A percentile compares a stretch with the other conserved stretches of the same genome.
Evolutionary conservation across 179 eudicot genomes (phyloP).

Genomic region (Beta lomatogona): DNA sequence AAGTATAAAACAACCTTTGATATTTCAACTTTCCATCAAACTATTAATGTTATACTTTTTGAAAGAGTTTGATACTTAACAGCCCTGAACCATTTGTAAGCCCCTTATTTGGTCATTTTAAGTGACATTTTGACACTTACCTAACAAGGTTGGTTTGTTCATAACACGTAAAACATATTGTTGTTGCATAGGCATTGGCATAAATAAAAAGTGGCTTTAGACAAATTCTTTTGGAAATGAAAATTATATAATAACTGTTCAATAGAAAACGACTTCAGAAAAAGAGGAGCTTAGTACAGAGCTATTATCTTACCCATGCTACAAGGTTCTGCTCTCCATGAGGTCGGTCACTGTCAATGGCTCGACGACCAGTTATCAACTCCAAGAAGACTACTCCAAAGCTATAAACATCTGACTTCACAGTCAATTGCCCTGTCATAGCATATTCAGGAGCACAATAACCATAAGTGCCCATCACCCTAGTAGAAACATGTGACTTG

Average conservation of each 20-base stretch:
- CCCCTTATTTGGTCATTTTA: too few species aligned
- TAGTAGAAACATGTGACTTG: slow-evolving; percentile 22
- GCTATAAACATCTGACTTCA: slow-evolving; percentile 17
- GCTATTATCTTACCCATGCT: slow-evolving; percentile 18
- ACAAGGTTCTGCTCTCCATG: slow-evolving; percentile 25
- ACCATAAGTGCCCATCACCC: slow-evolving; percentile 22
- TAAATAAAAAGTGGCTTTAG: background rate
- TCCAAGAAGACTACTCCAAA: slow-evolving; percentile 21
- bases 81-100: too few species aligned
- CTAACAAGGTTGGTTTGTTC: background rate
- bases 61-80: background rate
- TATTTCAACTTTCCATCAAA: background rate
- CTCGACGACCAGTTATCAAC: slow-evolving; percentile 24
- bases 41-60: background rate
- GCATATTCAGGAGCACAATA: slow-evolving; percentile 25
- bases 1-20: background rate
- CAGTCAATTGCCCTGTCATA: slow-evolving; percentile 22
- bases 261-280: background rate
- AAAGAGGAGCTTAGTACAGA: background rate
- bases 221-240: background rate
- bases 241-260: background rate
- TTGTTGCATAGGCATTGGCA: background rate
- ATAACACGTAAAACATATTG: background rate
- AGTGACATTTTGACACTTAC: background rate
- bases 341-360: slow-evolving; percentile 18